These are phyloP conservation scores for Ailanthus altissimus DNA, from an alignment of 345 rosid species.

Conservation along the genomic window DNA sequence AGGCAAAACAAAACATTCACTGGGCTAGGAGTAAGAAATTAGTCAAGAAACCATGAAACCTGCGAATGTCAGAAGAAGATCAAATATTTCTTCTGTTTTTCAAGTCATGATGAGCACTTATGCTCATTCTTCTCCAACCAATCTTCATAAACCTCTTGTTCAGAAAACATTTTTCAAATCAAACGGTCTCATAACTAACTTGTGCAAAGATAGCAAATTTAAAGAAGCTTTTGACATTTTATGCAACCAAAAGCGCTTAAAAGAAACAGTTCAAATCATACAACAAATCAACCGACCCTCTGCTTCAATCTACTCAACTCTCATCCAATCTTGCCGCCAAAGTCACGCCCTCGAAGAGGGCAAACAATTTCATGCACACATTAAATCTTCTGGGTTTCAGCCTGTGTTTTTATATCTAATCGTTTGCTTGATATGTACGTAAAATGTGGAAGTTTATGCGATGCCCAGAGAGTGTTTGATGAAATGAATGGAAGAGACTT, in stretches of 20 bases:
- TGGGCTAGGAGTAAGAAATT: too few relatives aligned
- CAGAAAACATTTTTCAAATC: conserved; percentile 46
- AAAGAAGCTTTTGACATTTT: conserved; percentile 66
- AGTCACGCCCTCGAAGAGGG: conserved; percentile 55
- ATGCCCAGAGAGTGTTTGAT: conserved; percentile 63
- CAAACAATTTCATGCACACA: conserved; percentile 54
- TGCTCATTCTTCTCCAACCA: conserved; percentile 37
- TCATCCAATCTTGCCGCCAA: conserved; percentile 56
- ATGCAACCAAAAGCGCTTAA: conserved; percentile 49
- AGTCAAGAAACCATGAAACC: conserved; percentile 20
- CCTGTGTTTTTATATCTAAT: conserved; percentile 69
- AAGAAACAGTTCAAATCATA: conserved; percentile 64
- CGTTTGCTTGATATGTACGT: conserved; percentile 69
- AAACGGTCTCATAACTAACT: conserved; percentile 32
- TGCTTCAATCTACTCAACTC: conserved; percentile 65
- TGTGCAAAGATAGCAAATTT: conserved; percentile 48
- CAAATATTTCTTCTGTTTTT: conserved; percentile 4
- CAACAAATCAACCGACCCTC: conserved; percentile 47
- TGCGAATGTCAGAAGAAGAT: conserved; percentile 15
- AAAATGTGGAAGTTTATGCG: conserved; percentile 52
- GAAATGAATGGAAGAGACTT: conserved; percentile 62
- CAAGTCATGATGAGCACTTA: conserved; percentile 17
- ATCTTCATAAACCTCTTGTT: conserved; percentile 10
- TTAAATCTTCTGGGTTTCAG: conserved; percentile 55
- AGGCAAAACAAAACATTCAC: not conserved